Evolutionary conservation across 2,329 filamentous ascomycete genomes (phyloP).

Genomic region (Cladosporium sp.): DNA sequence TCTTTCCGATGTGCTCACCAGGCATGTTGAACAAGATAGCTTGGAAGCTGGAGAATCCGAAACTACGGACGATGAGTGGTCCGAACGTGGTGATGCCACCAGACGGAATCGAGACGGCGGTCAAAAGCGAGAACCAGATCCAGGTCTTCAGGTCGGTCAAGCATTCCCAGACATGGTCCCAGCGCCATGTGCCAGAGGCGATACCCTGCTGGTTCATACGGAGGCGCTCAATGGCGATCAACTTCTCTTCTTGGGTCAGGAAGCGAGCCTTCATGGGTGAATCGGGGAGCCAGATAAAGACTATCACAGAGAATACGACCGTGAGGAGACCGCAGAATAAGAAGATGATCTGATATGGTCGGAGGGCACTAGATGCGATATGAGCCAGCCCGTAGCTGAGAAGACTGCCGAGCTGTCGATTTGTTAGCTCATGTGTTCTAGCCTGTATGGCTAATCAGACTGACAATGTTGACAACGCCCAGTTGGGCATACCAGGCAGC

Average conservation of each 20-base stretch:
- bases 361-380: constrained; percentile 19
- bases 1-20: background rate
- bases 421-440: background rate
- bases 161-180: constrained; percentile 50
- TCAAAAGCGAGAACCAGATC: constrained; percentile 44
- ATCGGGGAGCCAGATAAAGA: constrained; percentile 57
- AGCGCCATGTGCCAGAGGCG: constrained; percentile 43
- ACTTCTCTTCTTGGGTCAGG: constrained; percentile 49
- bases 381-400: constrained; percentile 24
- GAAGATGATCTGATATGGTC: constrained; percentile 21
- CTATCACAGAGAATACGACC: constrained; percentile 44
- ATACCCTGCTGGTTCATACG: constrained; percentile 39
- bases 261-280: constrained; percentile 56
- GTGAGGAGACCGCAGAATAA: constrained; percentile 35
- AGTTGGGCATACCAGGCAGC: constrained; percentile 28
- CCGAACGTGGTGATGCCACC: constrained; percentile 56
- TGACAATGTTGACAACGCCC: constrained; percentile 23
- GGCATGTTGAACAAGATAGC: constrained; percentile 56
- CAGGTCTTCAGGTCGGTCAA: constrained; percentile 54
- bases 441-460: background rate
- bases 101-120: constrained; percentile 50
- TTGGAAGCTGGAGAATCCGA: constrained; percentile 51
- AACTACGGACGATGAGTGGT: constrained; percentile 51
- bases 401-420: constrained; percentile 21
- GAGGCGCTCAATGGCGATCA: constrained; percentile 52